Evolutionary conservation across 176 grass and related monocot species (phyloP).

Genomic region (Pharus latifolius): DNA sequence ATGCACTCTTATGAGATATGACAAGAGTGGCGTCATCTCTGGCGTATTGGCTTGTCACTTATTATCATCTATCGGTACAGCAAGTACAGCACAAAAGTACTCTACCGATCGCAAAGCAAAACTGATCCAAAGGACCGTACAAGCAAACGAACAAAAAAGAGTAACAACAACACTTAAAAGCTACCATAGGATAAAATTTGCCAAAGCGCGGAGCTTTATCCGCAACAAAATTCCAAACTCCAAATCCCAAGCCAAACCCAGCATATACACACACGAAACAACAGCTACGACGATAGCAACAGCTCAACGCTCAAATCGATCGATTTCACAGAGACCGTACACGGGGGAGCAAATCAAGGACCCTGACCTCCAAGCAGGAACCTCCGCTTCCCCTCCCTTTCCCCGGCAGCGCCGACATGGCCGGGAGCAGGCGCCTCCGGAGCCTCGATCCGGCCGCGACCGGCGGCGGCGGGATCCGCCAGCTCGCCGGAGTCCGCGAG

Average conservation of each 20-base stretch:
- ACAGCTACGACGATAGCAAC: neutral
- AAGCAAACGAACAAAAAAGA: neutral
- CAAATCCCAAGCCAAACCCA: neutral
- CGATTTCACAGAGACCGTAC: neutral
- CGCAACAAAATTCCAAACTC: neutral
- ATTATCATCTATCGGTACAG: neutral
- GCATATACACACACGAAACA: neutral
- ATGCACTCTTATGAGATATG: too few relatives aligned
- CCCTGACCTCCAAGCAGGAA: conserved; percentile 65
- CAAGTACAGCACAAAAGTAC: neutral
- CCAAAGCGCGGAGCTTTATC: neutral
- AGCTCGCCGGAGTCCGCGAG: conserved; percentile 33
- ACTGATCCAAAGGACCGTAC: neutral
- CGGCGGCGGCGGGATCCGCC: neutral
- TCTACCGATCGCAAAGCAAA: conserved; percentile 9
- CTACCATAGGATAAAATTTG: neutral
- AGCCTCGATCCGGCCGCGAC: too few relatives aligned
- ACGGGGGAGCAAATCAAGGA: neutral
- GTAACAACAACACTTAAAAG: neutral
- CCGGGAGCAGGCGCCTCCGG: neutral
- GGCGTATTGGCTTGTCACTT: neutral
- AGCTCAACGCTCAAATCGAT: neutral
- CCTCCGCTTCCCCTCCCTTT: neutral
- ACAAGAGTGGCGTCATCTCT: neutral
- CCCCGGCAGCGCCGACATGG: neutral